phyloP scores from a whole-genome alignment of 2,329 filamentous ascomycete species.

The Uncinocarpus reesii region DNA sequence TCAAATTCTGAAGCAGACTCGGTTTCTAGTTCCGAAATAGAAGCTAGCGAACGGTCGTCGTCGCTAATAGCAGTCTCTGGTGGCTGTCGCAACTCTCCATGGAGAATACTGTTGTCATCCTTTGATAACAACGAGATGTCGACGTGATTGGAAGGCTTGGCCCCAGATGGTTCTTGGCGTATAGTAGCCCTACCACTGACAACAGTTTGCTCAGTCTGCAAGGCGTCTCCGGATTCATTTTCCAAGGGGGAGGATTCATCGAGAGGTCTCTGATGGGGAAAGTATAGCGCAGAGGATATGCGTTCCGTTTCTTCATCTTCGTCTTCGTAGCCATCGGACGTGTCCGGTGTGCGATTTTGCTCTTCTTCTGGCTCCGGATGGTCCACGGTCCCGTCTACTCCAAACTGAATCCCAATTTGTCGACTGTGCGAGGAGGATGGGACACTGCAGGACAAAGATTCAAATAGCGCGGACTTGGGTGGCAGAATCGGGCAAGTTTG shows the following conservation, averaged over 20 bases:
- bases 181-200: constrained; percentile 9
- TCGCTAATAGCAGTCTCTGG: constrained; percentile 23
- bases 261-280: constrained; percentile 48
- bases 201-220: constrained; percentile 14
- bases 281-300: constrained; percentile 55
- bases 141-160: constrained; percentile 39
- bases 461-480: not conserved
- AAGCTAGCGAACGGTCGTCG: constrained; percentile 29
- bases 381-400: not conserved
- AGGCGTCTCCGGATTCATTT: constrained; percentile 4
- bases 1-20: constrained; percentile 40
- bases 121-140: constrained; percentile 53
- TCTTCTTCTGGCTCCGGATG: not conserved
- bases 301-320: constrained; percentile 51
- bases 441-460: constrained; percentile 3
- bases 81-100: constrained; percentile 46
- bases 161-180: not conserved
- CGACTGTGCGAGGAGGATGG: not conserved
- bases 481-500: constrained; percentile 2
- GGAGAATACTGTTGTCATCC: constrained; percentile 50
- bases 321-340: constrained; percentile 16
- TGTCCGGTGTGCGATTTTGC: not conserved
- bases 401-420: not conserved
- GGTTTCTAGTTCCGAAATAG: constrained; percentile 29
- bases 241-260: constrained; percentile 27